A percentile compares a stretch with the other conserved stretches of the same genome.
phyloP scores from a whole-genome alignment of 345 rosid species.

The Clausena lansium region DNA sequence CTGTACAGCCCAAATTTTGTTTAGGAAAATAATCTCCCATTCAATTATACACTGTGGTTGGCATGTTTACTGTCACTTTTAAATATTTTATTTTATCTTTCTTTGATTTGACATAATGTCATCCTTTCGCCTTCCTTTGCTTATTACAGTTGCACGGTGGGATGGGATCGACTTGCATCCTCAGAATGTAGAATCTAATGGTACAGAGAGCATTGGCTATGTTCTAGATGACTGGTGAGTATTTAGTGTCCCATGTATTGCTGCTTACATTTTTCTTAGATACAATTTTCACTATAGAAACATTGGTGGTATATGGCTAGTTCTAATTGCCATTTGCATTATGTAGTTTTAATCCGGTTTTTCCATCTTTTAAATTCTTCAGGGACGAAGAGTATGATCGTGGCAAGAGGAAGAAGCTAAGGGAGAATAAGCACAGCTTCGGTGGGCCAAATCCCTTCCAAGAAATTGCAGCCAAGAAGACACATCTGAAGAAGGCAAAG shows the following conservation, averaged over 20 bases:
- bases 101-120: background rate
- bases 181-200: slow-evolving; percentile 29
- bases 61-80: background rate
- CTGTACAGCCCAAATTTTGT: background rate
- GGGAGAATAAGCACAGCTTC: slow-evolving; percentile 36
- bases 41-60: background rate
- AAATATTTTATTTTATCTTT: background rate
- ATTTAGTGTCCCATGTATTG: background rate
- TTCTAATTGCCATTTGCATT: background rate
- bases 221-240: slow-evolving; percentile 90
- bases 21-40: background rate
- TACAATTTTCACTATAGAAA: background rate
- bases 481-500: slow-evolving; percentile 40
- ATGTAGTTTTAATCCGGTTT: background rate
- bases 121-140: background rate
- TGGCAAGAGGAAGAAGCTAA: slow-evolving; percentile 89
- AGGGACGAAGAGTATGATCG: slow-evolving; percentile 97
- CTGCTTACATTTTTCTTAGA: background rate
- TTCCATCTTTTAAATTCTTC: slow-evolving; percentile 10
- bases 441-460: slow-evolving; percentile 82
- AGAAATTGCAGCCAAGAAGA: slow-evolving; percentile 47
- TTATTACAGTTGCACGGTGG: slow-evolving; percentile 76
- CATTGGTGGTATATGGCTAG: background rate
- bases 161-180: slow-evolving; percentile 48
- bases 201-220: slow-evolving; percentile 50